Percentiles rank a stretch among this genome's conserved stretches.
These are phyloP conservation scores for Eucalyptus fibrosa DNA, from an alignment of 345 rosid species.

Conservation along the genomic window DNA sequence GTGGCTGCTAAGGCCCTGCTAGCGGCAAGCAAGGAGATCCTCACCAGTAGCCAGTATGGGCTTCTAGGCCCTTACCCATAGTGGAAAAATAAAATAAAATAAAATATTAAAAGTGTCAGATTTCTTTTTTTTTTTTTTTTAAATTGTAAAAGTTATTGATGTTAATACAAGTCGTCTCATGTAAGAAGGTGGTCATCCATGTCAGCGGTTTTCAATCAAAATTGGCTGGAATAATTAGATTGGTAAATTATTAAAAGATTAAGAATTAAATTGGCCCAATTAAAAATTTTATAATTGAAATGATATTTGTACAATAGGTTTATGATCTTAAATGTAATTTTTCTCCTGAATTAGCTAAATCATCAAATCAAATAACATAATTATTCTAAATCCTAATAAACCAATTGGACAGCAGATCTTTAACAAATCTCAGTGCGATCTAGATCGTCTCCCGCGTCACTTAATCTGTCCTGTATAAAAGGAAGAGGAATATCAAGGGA, in stretches of 20 bases:
- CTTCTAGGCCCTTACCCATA: not conserved
- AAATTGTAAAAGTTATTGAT: too few species aligned
- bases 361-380: not conserved
- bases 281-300: not conserved
- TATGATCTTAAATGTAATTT: not conserved
- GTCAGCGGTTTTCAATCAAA: accelerated
- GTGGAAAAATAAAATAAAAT: not conserved
- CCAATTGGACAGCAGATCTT: not conserved
- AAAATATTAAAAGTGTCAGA: not conserved
- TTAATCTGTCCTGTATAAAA: not conserved
- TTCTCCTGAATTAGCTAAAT: not conserved
- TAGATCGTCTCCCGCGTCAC: not conserved
- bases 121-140: too few species aligned
- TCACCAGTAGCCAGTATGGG: accelerated
- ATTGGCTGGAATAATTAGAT: not conserved
- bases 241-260: not conserved
- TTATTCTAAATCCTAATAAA: not conserved
- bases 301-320: not conserved
- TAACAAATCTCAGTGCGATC: not conserved
- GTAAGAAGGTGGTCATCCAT: too few species aligned
- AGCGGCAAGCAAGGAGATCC: accelerated
- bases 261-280: not conserved
- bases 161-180: accelerated
- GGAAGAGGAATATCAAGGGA: not conserved
- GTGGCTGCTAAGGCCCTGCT: too few species aligned